Evolutionary conservation across 495 filamentous ascomycete species (phyloP).

Genomic region (Polyplosphaeria fusca): DNA sequence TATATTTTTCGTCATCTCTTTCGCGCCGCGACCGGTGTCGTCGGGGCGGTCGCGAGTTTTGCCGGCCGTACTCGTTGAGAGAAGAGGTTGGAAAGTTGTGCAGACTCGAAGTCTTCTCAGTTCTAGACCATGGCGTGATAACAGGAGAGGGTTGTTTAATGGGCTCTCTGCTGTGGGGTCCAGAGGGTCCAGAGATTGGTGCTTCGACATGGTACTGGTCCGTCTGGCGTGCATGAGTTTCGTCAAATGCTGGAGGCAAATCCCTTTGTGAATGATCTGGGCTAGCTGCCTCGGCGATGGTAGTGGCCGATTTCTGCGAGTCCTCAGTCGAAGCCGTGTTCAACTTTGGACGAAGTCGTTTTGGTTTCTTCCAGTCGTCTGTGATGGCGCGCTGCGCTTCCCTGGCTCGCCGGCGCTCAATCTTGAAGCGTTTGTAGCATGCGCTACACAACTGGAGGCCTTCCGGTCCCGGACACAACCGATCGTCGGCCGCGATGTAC

Average conservation of each 20-base stretch:
- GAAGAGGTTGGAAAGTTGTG: neutral
- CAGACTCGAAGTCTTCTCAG: neutral
- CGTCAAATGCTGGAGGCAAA: too few relatives aligned
- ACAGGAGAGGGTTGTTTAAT: neutral
- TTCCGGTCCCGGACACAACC: slow-evolving; percentile 5
- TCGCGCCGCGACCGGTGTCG: neutral
- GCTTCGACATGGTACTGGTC: too few relatives aligned
- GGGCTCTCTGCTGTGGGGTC: neutral
- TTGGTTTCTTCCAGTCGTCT: slow-evolving; percentile 6
- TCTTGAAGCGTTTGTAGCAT: slow-evolving; percentile 7
- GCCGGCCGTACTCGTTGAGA: neutral
- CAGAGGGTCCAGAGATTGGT: too few relatives aligned
- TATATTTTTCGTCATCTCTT: slow-evolving; percentile 1
- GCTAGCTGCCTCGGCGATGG: neutral
- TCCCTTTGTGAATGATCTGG: neutral
- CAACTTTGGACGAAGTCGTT: neutral
- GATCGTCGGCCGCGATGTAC: neutral
- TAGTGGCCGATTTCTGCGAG: neutral
- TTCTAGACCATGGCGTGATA: neutral
- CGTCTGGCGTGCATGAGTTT: too few relatives aligned
- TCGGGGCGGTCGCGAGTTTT: neutral
- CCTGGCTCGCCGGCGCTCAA: slow-evolving; percentile 1
- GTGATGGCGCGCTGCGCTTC: slow-evolving; percentile 1
- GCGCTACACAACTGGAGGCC: neutral
- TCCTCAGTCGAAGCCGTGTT: neutral